These are phyloP conservation scores for Gigaspora rosea DNA, from an alignment of 192 early-diverging fungal species.

Conservation along the genomic window DNA sequence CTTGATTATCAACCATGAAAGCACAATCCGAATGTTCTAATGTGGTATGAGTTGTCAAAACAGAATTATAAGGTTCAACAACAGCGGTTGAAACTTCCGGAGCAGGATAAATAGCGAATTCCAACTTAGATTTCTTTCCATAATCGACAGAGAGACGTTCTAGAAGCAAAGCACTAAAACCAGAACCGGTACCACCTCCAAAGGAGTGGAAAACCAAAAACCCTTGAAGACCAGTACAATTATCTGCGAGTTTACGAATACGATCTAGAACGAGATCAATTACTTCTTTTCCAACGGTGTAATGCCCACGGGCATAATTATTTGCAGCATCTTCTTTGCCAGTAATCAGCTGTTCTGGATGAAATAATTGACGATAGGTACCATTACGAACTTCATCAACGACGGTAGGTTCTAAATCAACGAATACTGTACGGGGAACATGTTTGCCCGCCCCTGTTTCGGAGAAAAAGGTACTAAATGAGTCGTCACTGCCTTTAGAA, in stretches of 20 bases:
- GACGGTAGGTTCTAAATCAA: constrained; percentile 95
- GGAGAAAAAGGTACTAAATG: constrained; percentile 99
- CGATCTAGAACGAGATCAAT: constrained; percentile 96
- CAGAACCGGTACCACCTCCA: constrained; percentile 98
- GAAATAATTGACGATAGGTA: constrained; percentile 87
- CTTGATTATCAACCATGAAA: constrained; percentile 99
- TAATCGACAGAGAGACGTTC: constrained; percentile 99
- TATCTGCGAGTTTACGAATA: constrained; percentile 96
- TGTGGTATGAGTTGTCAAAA: constrained; percentile 98
- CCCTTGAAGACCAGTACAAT: constrained; percentile 97
- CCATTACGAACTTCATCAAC: constrained; percentile 99
- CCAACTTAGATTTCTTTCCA: constrained; percentile 99
- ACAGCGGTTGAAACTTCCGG: constrained; percentile 96
- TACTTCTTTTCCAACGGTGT: constrained; percentile 99
- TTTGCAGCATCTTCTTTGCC: constrained; percentile 99
- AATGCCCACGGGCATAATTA: constrained; percentile 99
- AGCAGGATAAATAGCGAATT: constrained; percentile 99
- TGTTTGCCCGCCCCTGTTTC: constrained; percentile 99
- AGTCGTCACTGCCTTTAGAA: constrained; percentile 77
- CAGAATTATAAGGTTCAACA: constrained; percentile 99
- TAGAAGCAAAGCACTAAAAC: constrained; percentile 95
- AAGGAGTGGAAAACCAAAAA: constrained; percentile 99
- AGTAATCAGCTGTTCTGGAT: constrained; percentile 95
- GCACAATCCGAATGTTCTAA: constrained; percentile 98
- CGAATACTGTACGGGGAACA: constrained; percentile 98